Base-by-base conservation (phyloP, 805 yeast species). In the Spathaspora passalidarum region DNA sequence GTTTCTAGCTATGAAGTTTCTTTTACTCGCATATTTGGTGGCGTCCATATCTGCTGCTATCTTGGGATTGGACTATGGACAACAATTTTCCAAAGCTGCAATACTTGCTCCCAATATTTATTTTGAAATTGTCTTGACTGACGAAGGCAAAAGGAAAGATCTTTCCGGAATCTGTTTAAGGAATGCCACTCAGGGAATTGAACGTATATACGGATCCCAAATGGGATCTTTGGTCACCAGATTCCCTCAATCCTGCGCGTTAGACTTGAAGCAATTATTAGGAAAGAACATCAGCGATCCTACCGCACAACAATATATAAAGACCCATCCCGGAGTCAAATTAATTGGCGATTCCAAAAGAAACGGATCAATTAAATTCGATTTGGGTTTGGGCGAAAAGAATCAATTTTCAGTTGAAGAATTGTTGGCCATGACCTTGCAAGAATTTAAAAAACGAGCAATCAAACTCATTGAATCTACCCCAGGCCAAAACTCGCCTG, bases 91-190 rank as follows among this genome's bases (percentile, higher is more conserved):
- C 19, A 94, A 94, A 62, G 89, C 96, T 2, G 88, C 84, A 42
- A 72, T 94, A 39, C 86, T 94, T 35, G 96, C 97, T 0, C 97
- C 97, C 0, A 88, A 90, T 10, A 82, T 89, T 17, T 86, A 90
- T 13, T 83, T 91, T 60, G 98, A 94, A 58, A 78, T 94, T 35
- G 84, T 94, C 11, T 70, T 94, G 50, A 88, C 97, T 3, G 84
- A 88, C 20, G 98, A 94, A 57, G 85, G 96, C 2, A 88, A 90
- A 65, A 76, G 99, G 47, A 94, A 94, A 62, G 98, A 92, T 56
- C 72, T 83, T 4, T 78, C 91, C 3, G 97, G 95, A 1, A 55
- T 94, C 10, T 83, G 87, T 0, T 72, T 91, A 49, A 78, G 82
- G 43, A 56, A 63, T 45, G 44, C 44, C 18, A 67, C 53, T 14